Conservation (phyloP, 2,329 filamentous ascomycete genomes). For the Harringtonia lauricola region DNA sequence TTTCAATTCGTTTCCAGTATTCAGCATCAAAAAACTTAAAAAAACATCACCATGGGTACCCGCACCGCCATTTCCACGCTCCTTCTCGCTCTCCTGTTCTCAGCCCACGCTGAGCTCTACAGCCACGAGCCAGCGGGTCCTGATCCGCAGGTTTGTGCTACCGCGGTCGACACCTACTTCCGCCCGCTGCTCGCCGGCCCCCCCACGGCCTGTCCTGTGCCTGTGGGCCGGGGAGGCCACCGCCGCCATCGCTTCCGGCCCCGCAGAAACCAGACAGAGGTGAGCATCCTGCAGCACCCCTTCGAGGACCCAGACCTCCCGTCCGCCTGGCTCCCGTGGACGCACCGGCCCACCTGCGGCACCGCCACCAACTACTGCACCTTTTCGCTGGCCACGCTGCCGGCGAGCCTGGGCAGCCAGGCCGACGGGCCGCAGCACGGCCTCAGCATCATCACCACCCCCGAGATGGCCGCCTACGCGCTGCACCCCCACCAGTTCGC, state of each 20-base stretch:
- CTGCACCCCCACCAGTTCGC: conserved; percentile 4
- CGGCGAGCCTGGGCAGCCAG: conserved; percentile 5
- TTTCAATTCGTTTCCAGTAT: too few relatives aligned
- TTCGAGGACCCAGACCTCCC: background rate
- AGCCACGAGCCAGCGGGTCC: background rate
- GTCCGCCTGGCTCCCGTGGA: conserved; percentile 15
- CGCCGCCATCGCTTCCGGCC: conserved; percentile 4
- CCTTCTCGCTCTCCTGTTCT: too few relatives aligned
- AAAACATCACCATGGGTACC: too few relatives aligned
- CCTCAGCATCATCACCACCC: conserved; percentile 17
- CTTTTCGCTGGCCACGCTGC: conserved; percentile 13
- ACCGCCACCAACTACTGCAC: conserved; percentile 14
- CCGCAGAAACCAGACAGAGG: background rate
- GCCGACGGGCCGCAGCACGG: conserved; percentile 2
- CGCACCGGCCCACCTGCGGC: conserved; percentile 15
- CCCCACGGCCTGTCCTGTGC: background rate
- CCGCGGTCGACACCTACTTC: background rate
- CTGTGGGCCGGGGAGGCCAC: conserved; percentile 1
- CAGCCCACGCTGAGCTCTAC: background rate
- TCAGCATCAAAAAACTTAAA: too few relatives aligned
- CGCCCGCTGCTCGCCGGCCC: background rate
- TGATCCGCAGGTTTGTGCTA: conserved; percentile 1
- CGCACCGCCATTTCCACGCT: too few relatives aligned
- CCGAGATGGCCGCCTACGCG: conserved; percentile 19
- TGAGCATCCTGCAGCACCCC: background rate